These are phyloP conservation scores for Naganishia onofrii DNA, from an alignment of 768 basidiomycete genomes.

Conservation along the genomic window DNA sequence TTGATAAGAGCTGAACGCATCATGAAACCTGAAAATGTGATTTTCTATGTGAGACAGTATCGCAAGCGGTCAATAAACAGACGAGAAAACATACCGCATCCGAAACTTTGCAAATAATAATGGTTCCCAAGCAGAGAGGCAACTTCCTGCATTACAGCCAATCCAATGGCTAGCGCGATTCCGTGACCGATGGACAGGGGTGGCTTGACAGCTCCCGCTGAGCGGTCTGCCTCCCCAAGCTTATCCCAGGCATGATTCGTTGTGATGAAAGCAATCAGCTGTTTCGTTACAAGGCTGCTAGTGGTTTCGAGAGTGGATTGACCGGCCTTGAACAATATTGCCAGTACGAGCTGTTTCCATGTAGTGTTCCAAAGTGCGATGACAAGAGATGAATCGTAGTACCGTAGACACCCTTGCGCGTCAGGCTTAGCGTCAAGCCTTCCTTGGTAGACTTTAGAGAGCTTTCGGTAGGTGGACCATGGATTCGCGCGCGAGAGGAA, in stretches of 20 bases:
- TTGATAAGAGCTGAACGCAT: conserved; percentile 52
- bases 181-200: conserved; percentile 63
- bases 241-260: conserved; percentile 56
- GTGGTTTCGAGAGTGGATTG: conserved; percentile 7
- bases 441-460: not conserved
- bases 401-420: not conserved
- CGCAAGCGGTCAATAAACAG: no score
- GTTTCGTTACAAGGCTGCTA: conserved; percentile 55
- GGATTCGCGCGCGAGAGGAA: not conserved
- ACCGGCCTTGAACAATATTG: not conserved
- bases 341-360: not conserved
- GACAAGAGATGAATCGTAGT: conserved; percentile 1
- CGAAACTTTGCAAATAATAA: not conserved
- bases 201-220: conserved; percentile 16
- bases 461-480: not conserved
- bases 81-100: not conserved
- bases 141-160: conserved; percentile 63
- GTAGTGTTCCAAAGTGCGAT: not conserved
- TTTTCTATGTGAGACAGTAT: no score
- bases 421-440: not conserved
- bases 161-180: conserved; percentile 61
- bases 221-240: conserved; percentile 43
- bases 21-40: conserved; percentile 32
- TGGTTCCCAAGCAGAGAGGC: conserved; percentile 3
- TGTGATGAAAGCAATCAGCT: conserved; percentile 62